These are phyloP conservation scores for Zoysia matrella DNA, from an alignment of 202 grass and related monocot species.

Conservation along the genomic window DNA sequence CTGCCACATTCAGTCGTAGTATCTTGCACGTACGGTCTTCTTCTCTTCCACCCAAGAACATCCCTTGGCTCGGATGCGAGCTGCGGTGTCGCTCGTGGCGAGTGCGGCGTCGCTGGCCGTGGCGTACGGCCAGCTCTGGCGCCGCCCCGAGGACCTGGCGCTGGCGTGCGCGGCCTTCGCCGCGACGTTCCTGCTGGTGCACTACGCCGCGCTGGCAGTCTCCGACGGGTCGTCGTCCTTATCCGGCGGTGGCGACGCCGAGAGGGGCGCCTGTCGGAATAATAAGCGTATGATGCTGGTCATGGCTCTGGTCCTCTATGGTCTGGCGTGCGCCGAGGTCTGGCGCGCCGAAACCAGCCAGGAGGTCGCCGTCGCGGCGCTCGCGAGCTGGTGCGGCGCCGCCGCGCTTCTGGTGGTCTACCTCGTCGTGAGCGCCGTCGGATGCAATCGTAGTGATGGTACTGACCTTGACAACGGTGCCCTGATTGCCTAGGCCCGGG, in stretches of 20 bases:
- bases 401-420: constrained; percentile 19
- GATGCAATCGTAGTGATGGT: too few relatives aligned
- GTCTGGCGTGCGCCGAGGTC: constrained; percentile 27
- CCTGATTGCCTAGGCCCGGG: background rate
- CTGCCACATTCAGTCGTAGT: background rate
- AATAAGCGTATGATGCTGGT: constrained; percentile 1
- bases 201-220: constrained; percentile 4
- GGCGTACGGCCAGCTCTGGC: constrained; percentile 25
- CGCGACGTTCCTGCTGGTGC: constrained; percentile 30
- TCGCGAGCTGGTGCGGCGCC: constrained; percentile 35
- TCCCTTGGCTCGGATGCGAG: background rate
- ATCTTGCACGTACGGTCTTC: background rate
- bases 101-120: constrained; percentile 23
- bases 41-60: background rate
- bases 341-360: background rate
- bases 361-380: constrained; percentile 37
- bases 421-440: background rate
- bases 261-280: background rate
- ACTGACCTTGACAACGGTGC: background rate
- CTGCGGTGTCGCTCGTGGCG: background rate
- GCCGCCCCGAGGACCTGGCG: constrained; percentile 21
- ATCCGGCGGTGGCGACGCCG: background rate
- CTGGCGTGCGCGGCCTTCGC: constrained; percentile 25
- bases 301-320: constrained; percentile 39
- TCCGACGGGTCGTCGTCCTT: background rate